These are phyloP conservation scores for Mucuna pruriens DNA, from an alignment of 306 rosid genomes.

Conservation along the genomic window DNA sequence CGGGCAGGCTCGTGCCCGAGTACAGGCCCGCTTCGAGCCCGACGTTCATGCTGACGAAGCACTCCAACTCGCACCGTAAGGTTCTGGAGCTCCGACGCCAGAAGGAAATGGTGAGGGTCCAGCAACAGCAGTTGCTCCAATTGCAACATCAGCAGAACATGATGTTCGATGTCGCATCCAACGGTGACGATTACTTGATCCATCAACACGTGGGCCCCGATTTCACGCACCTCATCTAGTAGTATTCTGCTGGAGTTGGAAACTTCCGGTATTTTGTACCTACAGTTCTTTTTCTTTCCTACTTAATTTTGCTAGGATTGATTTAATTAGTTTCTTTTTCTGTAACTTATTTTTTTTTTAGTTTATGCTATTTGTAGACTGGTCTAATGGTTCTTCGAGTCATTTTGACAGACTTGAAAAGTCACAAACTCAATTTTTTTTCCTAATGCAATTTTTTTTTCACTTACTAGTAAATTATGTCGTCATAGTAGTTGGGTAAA, in stretches of 20 bases:
- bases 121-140: constrained; percentile 51
- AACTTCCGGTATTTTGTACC: constrained; percentile 38
- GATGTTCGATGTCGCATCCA: constrained; percentile 65
- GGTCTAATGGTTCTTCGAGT: constrained; percentile 10
- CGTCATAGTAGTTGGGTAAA: not conserved
- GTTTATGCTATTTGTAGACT: constrained; percentile 23
- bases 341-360: constrained; percentile 27
- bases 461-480: not conserved
- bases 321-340: not conserved
- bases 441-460: not conserved
- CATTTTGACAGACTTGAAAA: constrained; percentile 40
- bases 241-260: constrained; percentile 46
- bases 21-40: constrained; percentile 96
- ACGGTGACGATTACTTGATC: constrained; percentile 81
- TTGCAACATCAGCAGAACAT: constrained; percentile 57
- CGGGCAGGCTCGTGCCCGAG: constrained; percentile 87
- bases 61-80: constrained; percentile 94
- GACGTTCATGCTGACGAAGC: constrained; percentile 84
- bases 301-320: constrained; percentile 36
- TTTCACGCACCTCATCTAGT: constrained; percentile 70
- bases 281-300: constrained; percentile 19
- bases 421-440: constrained; percentile 13
- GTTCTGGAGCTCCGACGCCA: constrained; percentile 92
- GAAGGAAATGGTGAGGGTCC: constrained; percentile 63
- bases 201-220: constrained; percentile 72